These are phyloP conservation scores for Phytophthora ramorum DNA, from an alignment of 352 stramenopile species.

Conservation along the genomic window DNA sequence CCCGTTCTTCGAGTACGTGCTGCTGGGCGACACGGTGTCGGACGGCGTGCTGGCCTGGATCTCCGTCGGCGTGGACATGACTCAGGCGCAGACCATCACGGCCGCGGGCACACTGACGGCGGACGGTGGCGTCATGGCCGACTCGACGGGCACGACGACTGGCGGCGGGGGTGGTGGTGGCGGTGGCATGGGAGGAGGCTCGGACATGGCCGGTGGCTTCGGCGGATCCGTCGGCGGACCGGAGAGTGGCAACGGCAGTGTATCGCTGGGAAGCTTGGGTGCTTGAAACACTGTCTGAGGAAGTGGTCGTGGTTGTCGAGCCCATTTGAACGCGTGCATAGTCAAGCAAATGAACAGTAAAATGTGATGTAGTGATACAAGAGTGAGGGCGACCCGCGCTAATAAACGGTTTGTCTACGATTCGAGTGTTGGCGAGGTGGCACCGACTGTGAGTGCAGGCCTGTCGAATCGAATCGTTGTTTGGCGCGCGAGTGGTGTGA, in stretches of 20 bases:
- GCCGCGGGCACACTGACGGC: constrained; percentile 18
- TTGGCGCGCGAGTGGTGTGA: too few relatives aligned
- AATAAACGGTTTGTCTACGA: too few relatives aligned
- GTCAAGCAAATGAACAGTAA: too few relatives aligned
- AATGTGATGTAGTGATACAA: too few relatives aligned
- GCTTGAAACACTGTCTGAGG: too few relatives aligned
- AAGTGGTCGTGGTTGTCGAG: too few relatives aligned
- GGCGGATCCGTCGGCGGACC: constrained; percentile 10
- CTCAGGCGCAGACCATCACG: constrained; percentile 23
- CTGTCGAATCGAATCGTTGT: too few relatives aligned
- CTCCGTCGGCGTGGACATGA: constrained; percentile 4
- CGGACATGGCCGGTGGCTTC: constrained; percentile 9
- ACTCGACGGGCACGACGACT: constrained; percentile 17
- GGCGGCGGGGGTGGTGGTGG: background rate
- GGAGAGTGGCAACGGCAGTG: constrained; percentile 2
- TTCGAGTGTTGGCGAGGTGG: too few relatives aligned
- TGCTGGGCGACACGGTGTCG: constrained; percentile 30
- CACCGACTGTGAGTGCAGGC: too few relatives aligned
- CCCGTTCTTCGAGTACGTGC: constrained; percentile 38
- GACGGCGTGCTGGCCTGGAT: constrained; percentile 50
- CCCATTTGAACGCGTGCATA: too few relatives aligned
- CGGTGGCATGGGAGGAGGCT: constrained; percentile 13
- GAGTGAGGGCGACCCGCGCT: too few relatives aligned
- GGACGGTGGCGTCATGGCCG: constrained; percentile 24
- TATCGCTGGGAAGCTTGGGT: too few relatives aligned